Evolutionary conservation across 139 green algal genomes (phyloP), one percentile per base, ranked within the genome.

Genomic region (Haematococcus lacustris): DNA sequence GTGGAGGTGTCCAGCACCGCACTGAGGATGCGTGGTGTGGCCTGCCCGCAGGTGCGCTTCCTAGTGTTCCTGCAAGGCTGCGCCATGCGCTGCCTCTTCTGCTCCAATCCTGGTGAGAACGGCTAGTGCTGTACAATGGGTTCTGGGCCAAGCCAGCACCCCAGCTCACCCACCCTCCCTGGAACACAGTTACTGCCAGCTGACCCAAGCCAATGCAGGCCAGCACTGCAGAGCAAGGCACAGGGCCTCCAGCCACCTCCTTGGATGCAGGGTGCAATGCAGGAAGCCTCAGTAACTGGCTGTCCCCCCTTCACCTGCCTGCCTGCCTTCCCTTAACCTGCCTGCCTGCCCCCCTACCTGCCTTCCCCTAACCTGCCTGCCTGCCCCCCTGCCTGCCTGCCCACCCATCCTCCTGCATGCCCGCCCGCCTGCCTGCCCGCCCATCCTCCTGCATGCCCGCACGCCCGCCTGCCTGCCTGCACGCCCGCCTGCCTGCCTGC

Each of bases 51-150:
- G n/a, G n/a, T 91, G 50, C 73, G 86, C 0, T 88, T 82, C 60
- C 73, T 92, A 1, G 70, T 91, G 23, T 92, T 92, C 60, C 62
- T 83, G 23, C 85, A 91, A 71, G 85, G 85, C 35, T 92, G 87
- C 51, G 78, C 68, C 41, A 85, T 87, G 75, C 81, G 87, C 35
- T 92, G 87, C 68, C 71, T 76, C n/a, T 92, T 92, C 81, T 92
- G 88, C 72, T 69, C 43, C 63, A 91, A 91, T 69, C 81, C 81
- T 25, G 83, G 66, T 59, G n/a, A 38, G 66, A 3, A 30, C 23
- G 25, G 5, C 28, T 5, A 30, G 5, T 65, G 28, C 5, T 23
- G 57, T 30, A 25, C 57, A 17, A 17, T 53, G 43, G 9, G 43
- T 17, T 9, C 57, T 33, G 57, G 68, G 65, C 32, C 66, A 92